phyloP scores from a whole-genome alignment of 257 asterid species.

The Nicotiana noctiflora region DNA sequence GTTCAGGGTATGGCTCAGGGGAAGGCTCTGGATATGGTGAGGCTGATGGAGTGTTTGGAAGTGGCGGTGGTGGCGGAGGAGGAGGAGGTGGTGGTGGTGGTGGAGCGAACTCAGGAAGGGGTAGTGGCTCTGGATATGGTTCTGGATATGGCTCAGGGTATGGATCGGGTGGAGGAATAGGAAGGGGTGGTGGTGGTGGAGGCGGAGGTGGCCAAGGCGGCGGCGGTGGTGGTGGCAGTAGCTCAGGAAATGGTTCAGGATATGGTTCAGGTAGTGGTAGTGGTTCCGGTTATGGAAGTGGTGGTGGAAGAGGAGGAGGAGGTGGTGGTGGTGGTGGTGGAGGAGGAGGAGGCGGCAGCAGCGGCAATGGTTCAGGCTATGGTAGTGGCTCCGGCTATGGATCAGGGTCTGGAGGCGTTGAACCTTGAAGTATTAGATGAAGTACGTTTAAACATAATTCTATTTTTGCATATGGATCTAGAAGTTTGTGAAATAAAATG shows the following conservation, averaged over 20 bases:
- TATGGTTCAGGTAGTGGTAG: slow-evolving; percentile 28
- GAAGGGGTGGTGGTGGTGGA: slow-evolving; percentile 39
- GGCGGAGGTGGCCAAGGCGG: slow-evolving; percentile 35
- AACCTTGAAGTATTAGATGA: background rate
- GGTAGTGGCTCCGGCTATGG: slow-evolving; percentile 26
- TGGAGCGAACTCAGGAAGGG: slow-evolving; percentile 20
- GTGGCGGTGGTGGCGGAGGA: slow-evolving; percentile 17
- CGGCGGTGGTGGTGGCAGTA: slow-evolving; percentile 25
- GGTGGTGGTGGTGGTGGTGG: fast-evolving
- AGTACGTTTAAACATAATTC: background rate
- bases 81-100: slow-evolving; percentile 25
- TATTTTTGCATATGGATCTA: background rate
- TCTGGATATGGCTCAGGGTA: slow-evolving; percentile 44
- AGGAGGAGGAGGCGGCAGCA: fast-evolving
- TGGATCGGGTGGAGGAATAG: slow-evolving; percentile 32
- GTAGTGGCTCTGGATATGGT: slow-evolving; percentile 32
- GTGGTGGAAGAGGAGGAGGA: slow-evolving; percentile 22
- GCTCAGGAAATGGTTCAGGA: slow-evolving; percentile 23
- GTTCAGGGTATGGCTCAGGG: slow-evolving; percentile 22
- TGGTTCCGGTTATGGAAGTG: slow-evolving; percentile 15
- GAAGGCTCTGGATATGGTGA: slow-evolving; percentile 25
- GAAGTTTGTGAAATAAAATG: background rate
- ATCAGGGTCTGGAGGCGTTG: slow-evolving; percentile 26
- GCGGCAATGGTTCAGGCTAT: background rate
- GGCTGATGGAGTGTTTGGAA: slow-evolving; percentile 1